Conservation (phyloP, 78 protist genomes). For the Dictyostelium intermedium region DNA sequence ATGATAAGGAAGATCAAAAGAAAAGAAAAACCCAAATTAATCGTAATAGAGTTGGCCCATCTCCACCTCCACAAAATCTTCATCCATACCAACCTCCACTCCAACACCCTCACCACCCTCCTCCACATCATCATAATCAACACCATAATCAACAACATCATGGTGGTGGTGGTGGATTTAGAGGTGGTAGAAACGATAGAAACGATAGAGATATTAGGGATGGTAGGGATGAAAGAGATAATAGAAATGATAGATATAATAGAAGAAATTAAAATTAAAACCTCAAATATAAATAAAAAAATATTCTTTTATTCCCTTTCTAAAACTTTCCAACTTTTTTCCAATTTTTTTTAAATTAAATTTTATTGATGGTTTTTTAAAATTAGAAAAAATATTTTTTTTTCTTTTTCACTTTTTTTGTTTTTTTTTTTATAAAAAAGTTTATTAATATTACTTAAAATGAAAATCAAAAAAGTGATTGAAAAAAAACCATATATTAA, state of each 20-base stretch:
- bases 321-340: no score
- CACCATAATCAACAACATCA: background rate
- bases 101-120: background rate
- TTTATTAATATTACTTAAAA: background rate
- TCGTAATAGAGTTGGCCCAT: background rate
- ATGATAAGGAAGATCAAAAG: background rate
- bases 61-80: background rate
- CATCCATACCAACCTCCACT: background rate
- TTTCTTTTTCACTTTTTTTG: no score
- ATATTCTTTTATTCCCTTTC: no score
- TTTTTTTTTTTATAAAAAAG: no score
- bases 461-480: background rate
- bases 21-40: background rate
- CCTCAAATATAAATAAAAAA: no score
- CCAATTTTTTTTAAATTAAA: no score
- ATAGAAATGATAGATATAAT: no score
- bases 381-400: no score
- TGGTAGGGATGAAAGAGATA: background rate
- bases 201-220: background rate
- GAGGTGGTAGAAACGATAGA: background rate
- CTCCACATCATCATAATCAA: background rate
- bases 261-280: no score
- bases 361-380: no score
- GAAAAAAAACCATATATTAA: background rate
- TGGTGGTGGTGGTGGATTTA: background rate